Conservation (phyloP, 208 protist genomes). For the Acanthamoeba lenticulata region DNA sequence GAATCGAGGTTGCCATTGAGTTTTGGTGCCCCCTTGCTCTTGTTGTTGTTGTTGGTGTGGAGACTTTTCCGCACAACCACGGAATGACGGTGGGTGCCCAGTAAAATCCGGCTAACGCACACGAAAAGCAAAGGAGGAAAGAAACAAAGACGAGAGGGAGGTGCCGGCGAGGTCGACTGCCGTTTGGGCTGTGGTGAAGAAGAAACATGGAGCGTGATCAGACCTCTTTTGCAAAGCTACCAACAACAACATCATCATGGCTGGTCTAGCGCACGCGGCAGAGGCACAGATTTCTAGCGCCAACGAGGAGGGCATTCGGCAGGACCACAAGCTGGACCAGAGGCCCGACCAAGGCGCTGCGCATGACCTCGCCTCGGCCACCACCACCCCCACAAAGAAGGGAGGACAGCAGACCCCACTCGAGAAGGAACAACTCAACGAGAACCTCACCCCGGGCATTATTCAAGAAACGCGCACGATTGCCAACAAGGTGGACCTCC, state of each 20-base stretch:
- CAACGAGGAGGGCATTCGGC: neutral
- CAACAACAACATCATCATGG: too few relatives aligned
- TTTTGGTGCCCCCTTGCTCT: neutral
- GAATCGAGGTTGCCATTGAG: conserved; percentile 22
- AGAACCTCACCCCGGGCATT: neutral
- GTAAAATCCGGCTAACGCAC: too few relatives aligned
- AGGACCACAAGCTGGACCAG: neutral
- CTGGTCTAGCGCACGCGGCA: neutral
- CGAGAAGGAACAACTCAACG: neutral
- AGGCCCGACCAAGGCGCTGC: neutral
- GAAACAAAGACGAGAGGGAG: too few relatives aligned
- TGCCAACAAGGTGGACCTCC: neutral
- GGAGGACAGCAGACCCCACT: neutral
- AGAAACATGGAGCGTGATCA: too few relatives aligned
- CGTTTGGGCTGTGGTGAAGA: too few relatives aligned
- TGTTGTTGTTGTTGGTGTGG: neutral
- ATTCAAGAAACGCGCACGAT: neutral
- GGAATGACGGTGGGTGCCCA: neutral
- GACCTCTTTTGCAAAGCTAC: too few relatives aligned
- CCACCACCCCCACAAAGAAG: neutral
- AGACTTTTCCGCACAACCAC: neutral
- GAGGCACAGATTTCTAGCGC: neutral
- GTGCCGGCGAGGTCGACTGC: too few relatives aligned
- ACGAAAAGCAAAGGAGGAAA: too few relatives aligned
- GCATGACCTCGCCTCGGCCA: neutral